A percentile compares a stretch with the other conserved stretches of the same genome.
Conservation (phyloP, 2,329 filamentous ascomycete species). For the Hymenoscyphus repandus region DNA sequence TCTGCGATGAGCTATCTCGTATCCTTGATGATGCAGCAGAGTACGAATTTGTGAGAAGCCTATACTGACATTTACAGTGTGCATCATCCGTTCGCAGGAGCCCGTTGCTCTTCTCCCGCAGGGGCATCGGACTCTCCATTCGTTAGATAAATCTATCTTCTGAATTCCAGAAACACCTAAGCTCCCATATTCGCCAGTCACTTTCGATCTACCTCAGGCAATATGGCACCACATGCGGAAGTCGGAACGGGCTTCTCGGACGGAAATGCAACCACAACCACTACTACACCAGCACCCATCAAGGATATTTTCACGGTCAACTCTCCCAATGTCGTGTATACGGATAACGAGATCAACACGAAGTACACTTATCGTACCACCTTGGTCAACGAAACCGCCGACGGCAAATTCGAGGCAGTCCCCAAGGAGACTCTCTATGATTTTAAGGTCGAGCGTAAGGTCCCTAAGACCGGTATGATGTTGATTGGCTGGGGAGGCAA, state of each 20-base stretch:
- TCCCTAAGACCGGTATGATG: constrained; percentile 95
- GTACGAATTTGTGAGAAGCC: constrained; percentile 4
- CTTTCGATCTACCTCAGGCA: constrained; percentile 26
- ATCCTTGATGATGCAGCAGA: neutral
- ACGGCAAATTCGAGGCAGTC: constrained; percentile 75
- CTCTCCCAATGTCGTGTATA: constrained; percentile 90
- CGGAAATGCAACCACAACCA: constrained; percentile 56
- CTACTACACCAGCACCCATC: no score
- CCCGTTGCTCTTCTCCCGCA: constrained; percentile 85
- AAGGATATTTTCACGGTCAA: constrained; percentile 75
- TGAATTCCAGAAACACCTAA: constrained; percentile 27
- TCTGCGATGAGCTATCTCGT: neutral
- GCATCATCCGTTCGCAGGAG: constrained; percentile 95
- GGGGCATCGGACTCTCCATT: constrained; percentile 69
- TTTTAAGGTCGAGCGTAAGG: constrained; percentile 93
- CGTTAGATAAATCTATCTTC: constrained; percentile 45
- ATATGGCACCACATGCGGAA: constrained; percentile 92
- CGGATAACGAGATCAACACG: constrained; percentile 79
- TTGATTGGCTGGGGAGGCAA: constrained; percentile 97
- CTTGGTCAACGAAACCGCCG: constrained; percentile 59
- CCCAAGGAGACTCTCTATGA: constrained; percentile 89
- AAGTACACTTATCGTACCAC: constrained; percentile 98
- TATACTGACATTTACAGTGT: constrained; percentile 47
- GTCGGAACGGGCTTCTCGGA: constrained; percentile 50
- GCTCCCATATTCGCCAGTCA: constrained; percentile 7